Conservation (phyloP, 2,329 filamentous ascomycete genomes). For the Diaporthe eres region DNA sequence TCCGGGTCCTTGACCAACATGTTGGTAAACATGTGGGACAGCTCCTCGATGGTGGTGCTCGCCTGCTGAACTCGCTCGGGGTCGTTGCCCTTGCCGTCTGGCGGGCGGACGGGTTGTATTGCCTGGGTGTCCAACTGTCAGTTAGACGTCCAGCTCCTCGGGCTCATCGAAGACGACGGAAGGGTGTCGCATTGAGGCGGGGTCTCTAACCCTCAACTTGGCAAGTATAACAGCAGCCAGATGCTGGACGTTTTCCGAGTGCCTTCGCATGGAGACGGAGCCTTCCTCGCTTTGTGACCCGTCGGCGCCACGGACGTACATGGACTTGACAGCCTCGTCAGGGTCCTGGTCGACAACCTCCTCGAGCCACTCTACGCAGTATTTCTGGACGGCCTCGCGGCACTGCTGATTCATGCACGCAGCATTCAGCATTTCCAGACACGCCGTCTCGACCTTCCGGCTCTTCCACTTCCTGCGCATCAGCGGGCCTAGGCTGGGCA, state of each 20-base stretch:
- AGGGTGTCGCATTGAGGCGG: slow-evolving; percentile 44
- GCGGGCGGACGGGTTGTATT: slow-evolving; percentile 61
- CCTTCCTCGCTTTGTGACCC: slow-evolving; percentile 69
- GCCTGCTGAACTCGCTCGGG: slow-evolving; percentile 63
- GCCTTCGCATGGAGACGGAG: slow-evolving; percentile 71
- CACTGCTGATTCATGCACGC: slow-evolving; percentile 89
- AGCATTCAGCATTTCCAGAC: slow-evolving; percentile 90
- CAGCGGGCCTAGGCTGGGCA: slow-evolving; percentile 81
- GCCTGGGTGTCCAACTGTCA: slow-evolving; percentile 66
- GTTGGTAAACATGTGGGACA: slow-evolving; percentile 74
- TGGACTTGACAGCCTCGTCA: slow-evolving; percentile 65
- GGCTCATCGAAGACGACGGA: slow-evolving; percentile 38
- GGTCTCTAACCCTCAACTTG: slow-evolving; percentile 73
- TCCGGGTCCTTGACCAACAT: slow-evolving; percentile 75
- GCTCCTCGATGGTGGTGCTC: slow-evolving; percentile 74
- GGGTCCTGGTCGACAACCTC: slow-evolving; percentile 83
- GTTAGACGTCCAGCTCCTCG: slow-evolving; percentile 58
- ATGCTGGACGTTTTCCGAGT: slow-evolving; percentile 74
- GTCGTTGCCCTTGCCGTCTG: slow-evolving; percentile 53
- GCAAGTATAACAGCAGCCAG: slow-evolving; percentile 82
- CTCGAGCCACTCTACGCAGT: slow-evolving; percentile 90
- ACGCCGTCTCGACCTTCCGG: slow-evolving; percentile 86
- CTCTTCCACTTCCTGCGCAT: slow-evolving; percentile 88
- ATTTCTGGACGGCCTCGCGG: slow-evolving; percentile 85
- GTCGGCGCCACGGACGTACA: slow-evolving; percentile 65